Evolutionary conservation across 345 rosid genomes (phyloP).

Genomic region (Eucalyptus regnans): DNA sequence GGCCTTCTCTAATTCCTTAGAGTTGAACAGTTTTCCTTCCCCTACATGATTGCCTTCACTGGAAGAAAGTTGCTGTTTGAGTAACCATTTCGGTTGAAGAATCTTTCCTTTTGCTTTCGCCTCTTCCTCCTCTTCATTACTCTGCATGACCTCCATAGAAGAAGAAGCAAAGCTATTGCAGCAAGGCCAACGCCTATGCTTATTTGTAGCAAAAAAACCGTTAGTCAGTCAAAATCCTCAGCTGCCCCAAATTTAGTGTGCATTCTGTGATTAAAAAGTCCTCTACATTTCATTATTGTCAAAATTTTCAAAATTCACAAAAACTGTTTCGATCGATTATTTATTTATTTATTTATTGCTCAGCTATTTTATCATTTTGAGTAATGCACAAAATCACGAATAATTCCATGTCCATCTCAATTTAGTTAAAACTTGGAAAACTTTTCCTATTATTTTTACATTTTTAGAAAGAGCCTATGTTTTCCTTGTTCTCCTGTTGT

Average conservation of each 20-base stretch:
- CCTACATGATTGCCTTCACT: neutral
- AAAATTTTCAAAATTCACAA: neutral
- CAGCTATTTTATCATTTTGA: neutral
- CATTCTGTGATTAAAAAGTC: no score
- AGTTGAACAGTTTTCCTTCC: neutral
- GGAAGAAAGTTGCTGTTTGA: neutral
- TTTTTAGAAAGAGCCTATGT: neutral
- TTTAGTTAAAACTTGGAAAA: neutral
- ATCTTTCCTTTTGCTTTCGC: neutral
- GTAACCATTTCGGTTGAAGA: neutral
- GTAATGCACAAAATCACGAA: neutral
- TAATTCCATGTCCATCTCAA: neutral
- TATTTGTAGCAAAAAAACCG: neutral
- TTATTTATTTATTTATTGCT: fast-evolving
- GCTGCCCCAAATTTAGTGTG: neutral
- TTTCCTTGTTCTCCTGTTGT: neutral
- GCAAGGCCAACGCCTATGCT: neutral
- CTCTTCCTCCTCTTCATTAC: neutral
- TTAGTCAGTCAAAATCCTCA: neutral
- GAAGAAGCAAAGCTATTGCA: neutral
- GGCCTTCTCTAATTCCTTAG: neutral
- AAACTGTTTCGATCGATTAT: neutral
- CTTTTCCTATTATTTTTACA: neutral
- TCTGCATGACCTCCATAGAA: neutral
- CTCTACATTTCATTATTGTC: neutral